Evolutionary conservation across 2,329 filamentous ascomycete species (phyloP), one percentile per base, ranked within the genome.

Genomic region (Cryphonectria japonica): DNA sequence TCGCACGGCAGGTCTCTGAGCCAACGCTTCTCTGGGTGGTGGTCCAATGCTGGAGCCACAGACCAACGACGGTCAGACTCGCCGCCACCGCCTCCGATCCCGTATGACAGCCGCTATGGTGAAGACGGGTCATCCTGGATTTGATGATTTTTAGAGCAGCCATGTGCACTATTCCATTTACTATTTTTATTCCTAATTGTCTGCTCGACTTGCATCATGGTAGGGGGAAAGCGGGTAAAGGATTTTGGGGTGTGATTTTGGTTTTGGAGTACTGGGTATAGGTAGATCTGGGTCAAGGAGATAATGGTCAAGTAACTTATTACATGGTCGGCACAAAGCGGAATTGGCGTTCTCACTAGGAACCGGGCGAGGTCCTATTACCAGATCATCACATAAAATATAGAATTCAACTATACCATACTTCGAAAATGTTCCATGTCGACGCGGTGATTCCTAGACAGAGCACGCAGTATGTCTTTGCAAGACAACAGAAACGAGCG

Each of bases 71-170:
- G 46, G 34, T 57, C 68, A 61, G 50, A 32, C 37, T 41, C 71
- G 19, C 71, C 71, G 41, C 71, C 71, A 34, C 71, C 68, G 22
- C 71, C 71, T n/a, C 65, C 71, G 19, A 50, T 72, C 50, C 71
- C 71, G 6, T 72, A 72, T 13, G 65, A 72, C 34, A 71, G 41
- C 29, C 66, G 66, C 9, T 67, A 60, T 32, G 66, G 66, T 13
- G 66, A 67, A 54, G 26, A 57, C 2, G 54, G 16, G 8, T 61
- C 64, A 8, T 41, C 66, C 5, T 64, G 61, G 54, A 43, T 61
- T 7, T 67, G 39, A 67, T 29, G 50, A 22, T 26, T 57, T n/a
- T 13, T 8, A 32, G 54, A 32, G n/a, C 13, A 29, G 52, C 13
- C 29, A 14, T 34, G 29, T n/a, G 26, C 54, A 59, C 22, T 43